phyloP scores from a whole-genome alignment of 2,329 filamentous ascomycete genomes.

The Pezicula carpinea region DNA sequence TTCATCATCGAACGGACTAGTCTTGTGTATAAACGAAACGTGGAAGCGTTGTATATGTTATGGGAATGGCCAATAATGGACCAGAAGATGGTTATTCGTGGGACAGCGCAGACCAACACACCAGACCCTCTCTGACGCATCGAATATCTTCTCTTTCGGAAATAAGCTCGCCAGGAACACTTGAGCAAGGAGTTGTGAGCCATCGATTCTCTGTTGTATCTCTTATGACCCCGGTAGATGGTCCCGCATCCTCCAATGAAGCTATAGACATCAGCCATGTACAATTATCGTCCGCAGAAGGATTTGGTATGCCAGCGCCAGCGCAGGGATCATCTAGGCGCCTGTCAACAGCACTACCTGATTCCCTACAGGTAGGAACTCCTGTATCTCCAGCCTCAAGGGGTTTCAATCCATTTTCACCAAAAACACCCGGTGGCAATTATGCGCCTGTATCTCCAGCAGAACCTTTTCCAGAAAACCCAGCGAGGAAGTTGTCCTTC shows the following conservation, averaged over 20 bases:
- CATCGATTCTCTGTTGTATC: slow-evolving; percentile 17
- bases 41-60: not conserved
- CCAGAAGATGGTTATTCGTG: slow-evolving; percentile 15
- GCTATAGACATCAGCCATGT: slow-evolving; percentile 23
- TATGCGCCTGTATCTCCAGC: slow-evolving; percentile 16
- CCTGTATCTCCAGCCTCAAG: slow-evolving; percentile 12
- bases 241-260: slow-evolving; percentile 12
- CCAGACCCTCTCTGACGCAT: not conserved
- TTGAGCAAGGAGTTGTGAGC: not conserved
- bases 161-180: slow-evolving; percentile 10
- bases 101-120: not conserved
- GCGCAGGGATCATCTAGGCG: slow-evolving; percentile 3
- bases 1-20: too few species aligned
- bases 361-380: slow-evolving; percentile 15
- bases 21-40: not conserved
- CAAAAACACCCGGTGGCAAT: slow-evolving; percentile 6
- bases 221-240: slow-evolving; percentile 6
- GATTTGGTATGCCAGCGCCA: slow-evolving; percentile 5
- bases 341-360: slow-evolving; percentile 13
- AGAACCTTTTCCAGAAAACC: slow-evolving; percentile 8
- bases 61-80: slow-evolving; percentile 18
- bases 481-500: slow-evolving; percentile 8
- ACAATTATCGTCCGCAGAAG: slow-evolving; percentile 11
- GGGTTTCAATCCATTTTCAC: slow-evolving; percentile 16
- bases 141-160: slow-evolving; percentile 7